Conservation (phyloP, 2,329 filamentous ascomycete species). For the Colletotrichum sp. region DNA sequence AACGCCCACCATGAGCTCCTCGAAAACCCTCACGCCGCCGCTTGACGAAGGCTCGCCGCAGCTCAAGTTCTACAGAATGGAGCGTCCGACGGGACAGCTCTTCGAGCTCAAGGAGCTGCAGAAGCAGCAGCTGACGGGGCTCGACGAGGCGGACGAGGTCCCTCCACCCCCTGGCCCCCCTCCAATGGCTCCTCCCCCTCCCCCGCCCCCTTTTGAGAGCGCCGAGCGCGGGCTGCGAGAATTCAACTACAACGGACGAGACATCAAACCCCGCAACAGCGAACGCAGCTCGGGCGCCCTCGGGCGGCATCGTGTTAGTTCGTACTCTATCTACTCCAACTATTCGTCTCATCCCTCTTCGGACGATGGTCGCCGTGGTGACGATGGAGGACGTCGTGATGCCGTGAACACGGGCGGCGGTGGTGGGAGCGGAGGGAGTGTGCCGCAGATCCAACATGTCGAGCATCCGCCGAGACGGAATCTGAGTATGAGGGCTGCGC, state of each 20-base stretch:
- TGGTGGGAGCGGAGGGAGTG: background rate
- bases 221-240: slow-evolving; percentile 14
- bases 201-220: background rate
- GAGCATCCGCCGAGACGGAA: background rate
- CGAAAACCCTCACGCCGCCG: background rate
- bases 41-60: background rate
- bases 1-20: background rate
- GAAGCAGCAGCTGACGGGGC: background rate
- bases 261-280: slow-evolving; percentile 6
- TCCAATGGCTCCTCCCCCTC: background rate
- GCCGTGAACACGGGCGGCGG: background rate
- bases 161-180: background rate
- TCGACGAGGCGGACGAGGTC: background rate
- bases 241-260: slow-evolving; percentile 19
- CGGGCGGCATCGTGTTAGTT: background rate
- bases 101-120: slow-evolving; percentile 7
- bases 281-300: slow-evolving; percentile 10
- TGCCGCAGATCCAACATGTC: background rate
- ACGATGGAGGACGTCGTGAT: background rate
- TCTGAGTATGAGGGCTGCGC: background rate
- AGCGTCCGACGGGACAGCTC: slow-evolving; percentile 3
- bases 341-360: slow-evolving; percentile 10
- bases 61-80: background rate
- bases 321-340: slow-evolving; percentile 1
- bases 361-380: background rate